Evolutionary conservation across 1,284 basidiomycete species (phyloP).

Genomic region (Macrocystidia cucumis): DNA sequence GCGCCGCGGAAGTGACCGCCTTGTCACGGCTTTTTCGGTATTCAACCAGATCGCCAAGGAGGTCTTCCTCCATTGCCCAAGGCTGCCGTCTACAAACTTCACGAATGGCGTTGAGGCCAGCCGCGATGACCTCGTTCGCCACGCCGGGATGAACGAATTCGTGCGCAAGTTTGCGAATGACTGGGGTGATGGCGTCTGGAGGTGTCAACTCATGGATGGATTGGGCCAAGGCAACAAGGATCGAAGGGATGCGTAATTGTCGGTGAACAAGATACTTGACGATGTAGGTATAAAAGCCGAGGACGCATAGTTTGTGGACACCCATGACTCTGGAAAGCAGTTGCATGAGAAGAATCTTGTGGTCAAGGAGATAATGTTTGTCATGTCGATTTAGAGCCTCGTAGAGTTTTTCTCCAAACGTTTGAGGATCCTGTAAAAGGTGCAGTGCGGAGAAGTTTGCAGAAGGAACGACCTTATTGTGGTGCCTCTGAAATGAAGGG

Average conservation of each 20-base stretch:
- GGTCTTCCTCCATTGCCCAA: constrained; percentile 93
- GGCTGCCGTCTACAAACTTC: constrained; percentile 93
- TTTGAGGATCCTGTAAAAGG: constrained; percentile 92
- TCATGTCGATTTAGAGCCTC: constrained; percentile 83
- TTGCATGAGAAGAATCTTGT: constrained; percentile 97
- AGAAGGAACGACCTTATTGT: constrained; percentile 35
- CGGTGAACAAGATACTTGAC: constrained; percentile 91
- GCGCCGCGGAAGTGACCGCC: constrained; percentile 81
- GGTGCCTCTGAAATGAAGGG: constrained; percentile 45
- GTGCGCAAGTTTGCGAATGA: constrained; percentile 87
- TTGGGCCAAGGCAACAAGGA: constrained; percentile 93
- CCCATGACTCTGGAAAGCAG: constrained; percentile 95
- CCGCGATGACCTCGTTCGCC: constrained; percentile 90
- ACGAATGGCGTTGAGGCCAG: constrained; percentile 91
- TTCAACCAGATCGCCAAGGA: constrained; percentile 88
- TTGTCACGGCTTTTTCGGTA: constrained; percentile 97
- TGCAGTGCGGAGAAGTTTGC: constrained; percentile 93
- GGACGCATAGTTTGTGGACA: constrained; percentile 86
- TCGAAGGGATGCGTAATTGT: constrained; percentile 90
- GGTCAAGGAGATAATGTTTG: constrained; percentile 91
- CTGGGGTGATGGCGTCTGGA: constrained; percentile 87
- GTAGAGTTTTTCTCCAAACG: constrained; percentile 93
- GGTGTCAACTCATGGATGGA: constrained; percentile 95
- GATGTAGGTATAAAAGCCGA: constrained; percentile 97
- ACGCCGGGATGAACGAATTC: constrained; percentile 99